These are phyloP conservation scores for Nannochloris sp. DNA, from an alignment of 139 green algal species.

Conservation along the genomic window DNA sequence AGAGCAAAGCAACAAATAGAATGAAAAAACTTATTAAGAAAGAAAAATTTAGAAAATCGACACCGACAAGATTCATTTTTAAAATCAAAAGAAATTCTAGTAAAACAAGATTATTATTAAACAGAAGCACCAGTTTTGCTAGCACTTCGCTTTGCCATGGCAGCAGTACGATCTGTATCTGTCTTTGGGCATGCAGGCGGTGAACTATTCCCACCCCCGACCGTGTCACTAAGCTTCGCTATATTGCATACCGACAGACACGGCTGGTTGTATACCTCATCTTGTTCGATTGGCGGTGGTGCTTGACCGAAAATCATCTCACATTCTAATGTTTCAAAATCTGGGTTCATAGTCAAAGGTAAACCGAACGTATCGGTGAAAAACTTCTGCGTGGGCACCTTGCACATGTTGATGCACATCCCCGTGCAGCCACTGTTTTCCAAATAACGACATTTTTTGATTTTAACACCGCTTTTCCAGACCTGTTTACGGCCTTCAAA, in stretches of 20 bases:
- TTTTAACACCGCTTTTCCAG: conserved; percentile 37
- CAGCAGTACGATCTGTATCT: conserved; percentile 39
- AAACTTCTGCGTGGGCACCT: conserved; percentile 42
- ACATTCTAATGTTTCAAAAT: conserved; percentile 53
- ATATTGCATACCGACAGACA: conserved; percentile 37
- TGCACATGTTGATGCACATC: conserved; percentile 42
- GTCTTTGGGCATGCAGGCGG: conserved; percentile 41
- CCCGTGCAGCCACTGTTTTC: conserved; percentile 43
- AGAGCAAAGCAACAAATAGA: too few relatives aligned
- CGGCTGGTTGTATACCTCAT: conserved; percentile 41
- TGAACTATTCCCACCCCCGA: neutral
- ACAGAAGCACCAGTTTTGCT: too few relatives aligned
- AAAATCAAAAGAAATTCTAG: too few relatives aligned
- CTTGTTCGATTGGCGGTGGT: conserved; percentile 39
- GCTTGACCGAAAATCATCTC: conserved; percentile 49
- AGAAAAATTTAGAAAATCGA: too few relatives aligned
- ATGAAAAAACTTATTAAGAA: too few relatives aligned
- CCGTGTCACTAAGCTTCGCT: too few relatives aligned
- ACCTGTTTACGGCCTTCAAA: conserved; percentile 18
- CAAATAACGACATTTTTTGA: conserved; percentile 61
- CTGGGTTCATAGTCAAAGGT: conserved; percentile 58
- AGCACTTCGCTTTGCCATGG: too few relatives aligned
- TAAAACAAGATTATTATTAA: too few relatives aligned
- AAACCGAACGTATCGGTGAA: conserved; percentile 51
- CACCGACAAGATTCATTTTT: too few relatives aligned